A percentile compares a stretch with the other conserved stretches of the same genome.
Conservation (phyloP, 352 stramenopile species). For the Salisapilia sapeloensis region DNA sequence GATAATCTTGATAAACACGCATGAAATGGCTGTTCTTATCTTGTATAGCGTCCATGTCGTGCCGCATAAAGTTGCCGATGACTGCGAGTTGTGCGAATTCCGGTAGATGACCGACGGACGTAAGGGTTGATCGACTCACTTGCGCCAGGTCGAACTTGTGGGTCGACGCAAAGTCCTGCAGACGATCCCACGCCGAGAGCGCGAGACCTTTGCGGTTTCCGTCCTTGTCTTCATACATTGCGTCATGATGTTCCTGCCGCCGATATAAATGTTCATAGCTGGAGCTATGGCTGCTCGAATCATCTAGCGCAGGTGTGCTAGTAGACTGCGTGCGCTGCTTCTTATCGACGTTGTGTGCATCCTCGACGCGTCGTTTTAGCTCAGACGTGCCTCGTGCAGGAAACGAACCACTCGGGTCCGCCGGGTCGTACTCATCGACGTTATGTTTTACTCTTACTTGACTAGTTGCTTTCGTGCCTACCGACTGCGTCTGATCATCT, state of each 20-base stretch:
- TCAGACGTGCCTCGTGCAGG: too few species aligned
- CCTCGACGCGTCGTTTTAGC: too few species aligned
- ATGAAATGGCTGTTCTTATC: constrained; percentile 71
- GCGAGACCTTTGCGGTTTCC: constrained; percentile 36
- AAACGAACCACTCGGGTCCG: too few species aligned
- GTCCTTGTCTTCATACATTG: too few species aligned
- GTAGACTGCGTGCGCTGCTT: too few species aligned
- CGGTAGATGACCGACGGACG: constrained; percentile 38
- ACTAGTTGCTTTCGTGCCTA: too few species aligned
- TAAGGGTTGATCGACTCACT: constrained; percentile 51
- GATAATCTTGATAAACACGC: constrained; percentile 52
- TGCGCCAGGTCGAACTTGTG: constrained; percentile 48
- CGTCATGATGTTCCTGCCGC: too few species aligned
- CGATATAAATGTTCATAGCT: too few species aligned
- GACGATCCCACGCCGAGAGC: constrained; percentile 47
- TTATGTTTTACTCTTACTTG: constrained; percentile 7
- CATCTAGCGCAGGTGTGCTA: too few species aligned
- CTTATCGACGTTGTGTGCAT: too few species aligned
- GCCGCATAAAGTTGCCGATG: constrained; percentile 46
- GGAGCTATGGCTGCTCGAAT: too few species aligned
- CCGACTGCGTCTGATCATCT: too few species aligned
- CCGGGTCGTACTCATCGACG: constrained; percentile 12
- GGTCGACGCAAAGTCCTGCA: constrained; percentile 52
- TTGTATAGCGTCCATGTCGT: constrained; percentile 31
- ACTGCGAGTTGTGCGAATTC: constrained; percentile 65